Percentiles rank a stretch among this genome's conserved stretches.
Evolutionary conservation across 2,329 filamentous ascomycete genomes (phyloP).

Genomic region (Sphaceloma murrayae): DNA sequence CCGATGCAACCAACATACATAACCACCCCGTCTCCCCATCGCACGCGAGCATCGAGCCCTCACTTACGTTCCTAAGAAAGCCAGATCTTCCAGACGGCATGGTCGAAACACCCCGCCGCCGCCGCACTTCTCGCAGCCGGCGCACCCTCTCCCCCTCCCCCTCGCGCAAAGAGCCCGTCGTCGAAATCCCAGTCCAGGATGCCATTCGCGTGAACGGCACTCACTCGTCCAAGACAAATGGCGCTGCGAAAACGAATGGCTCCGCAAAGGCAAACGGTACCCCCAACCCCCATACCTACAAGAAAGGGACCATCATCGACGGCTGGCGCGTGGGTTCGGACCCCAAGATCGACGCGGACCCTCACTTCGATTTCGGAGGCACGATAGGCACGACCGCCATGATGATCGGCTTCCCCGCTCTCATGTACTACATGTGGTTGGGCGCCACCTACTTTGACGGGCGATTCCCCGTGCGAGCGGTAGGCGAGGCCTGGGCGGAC

Average conservation of each 20-base stretch:
- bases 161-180: constrained; percentile 20
- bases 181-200: constrained; percentile 19
- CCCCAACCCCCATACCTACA: constrained; percentile 16
- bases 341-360: constrained; percentile 37
- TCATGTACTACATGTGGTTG: constrained; percentile 99
- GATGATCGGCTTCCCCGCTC: constrained; percentile 84
- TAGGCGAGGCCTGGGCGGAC: constrained; percentile 53
- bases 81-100: constrained; percentile 36
- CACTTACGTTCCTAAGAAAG: constrained; percentile 24
- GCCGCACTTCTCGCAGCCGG: constrained; percentile 32
- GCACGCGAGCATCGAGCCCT: background rate
- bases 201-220: constrained; percentile 14
- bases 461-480: constrained; percentile 56
- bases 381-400: constrained; percentile 67
- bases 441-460: constrained; percentile 89
- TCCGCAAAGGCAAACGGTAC: no score
- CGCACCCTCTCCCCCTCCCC: constrained; percentile 31
- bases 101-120: constrained; percentile 40
- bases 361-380: constrained; percentile 74
- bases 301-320: constrained; percentile 29
- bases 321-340: constrained; percentile 30
- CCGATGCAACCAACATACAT: no score
- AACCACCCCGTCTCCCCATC: background rate
- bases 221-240: constrained; percentile 19
- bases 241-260: constrained; percentile 28